These are phyloP conservation scores for Gleditsia sinensis DNA, from an alignment of 306 rosid genomes.

Conservation along the genomic window DNA sequence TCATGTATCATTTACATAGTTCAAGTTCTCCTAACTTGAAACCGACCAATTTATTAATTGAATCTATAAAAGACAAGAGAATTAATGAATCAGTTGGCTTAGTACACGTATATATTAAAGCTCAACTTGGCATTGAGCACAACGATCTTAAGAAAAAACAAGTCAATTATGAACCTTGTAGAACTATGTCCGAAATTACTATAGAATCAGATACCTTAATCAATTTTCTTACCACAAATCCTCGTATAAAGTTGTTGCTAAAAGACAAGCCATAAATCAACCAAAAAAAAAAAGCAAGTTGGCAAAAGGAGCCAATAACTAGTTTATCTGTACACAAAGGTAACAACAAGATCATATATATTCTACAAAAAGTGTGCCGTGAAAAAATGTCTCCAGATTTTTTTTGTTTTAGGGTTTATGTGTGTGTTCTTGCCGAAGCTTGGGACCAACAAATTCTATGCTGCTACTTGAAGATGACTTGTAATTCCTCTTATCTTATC, in stretches of 20 bases:
- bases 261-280: too few relatives aligned
- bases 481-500: slow-evolving; percentile 47
- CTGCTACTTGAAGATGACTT: slow-evolving; percentile 22
- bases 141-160: not conserved
- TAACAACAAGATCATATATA: too few relatives aligned
- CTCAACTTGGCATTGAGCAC: not conserved
- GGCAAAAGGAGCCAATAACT: too few relatives aligned
- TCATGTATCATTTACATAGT: not conserved
- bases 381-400: slow-evolving; percentile 42
- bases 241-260: slow-evolving; percentile 33
- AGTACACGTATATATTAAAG: not conserved
- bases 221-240: slow-evolving; percentile 45
- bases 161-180: slow-evolving; percentile 24
- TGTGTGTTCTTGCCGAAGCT: slow-evolving; percentile 29
- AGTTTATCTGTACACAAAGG: too few relatives aligned
- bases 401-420: not conserved
- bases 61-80: too few relatives aligned
- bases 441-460: slow-evolving; percentile 54
- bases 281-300: too few relatives aligned
- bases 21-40: not conserved
- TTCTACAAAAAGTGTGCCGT: slow-evolving; percentile 37
- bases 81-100: too few relatives aligned
- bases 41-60: not conserved
- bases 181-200: slow-evolving; percentile 15
- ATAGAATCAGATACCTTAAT: slow-evolving; percentile 54